These are phyloP conservation scores for Kodamaea sagamina DNA, from an alignment of 805 yeast species.

Conservation along the genomic window DNA sequence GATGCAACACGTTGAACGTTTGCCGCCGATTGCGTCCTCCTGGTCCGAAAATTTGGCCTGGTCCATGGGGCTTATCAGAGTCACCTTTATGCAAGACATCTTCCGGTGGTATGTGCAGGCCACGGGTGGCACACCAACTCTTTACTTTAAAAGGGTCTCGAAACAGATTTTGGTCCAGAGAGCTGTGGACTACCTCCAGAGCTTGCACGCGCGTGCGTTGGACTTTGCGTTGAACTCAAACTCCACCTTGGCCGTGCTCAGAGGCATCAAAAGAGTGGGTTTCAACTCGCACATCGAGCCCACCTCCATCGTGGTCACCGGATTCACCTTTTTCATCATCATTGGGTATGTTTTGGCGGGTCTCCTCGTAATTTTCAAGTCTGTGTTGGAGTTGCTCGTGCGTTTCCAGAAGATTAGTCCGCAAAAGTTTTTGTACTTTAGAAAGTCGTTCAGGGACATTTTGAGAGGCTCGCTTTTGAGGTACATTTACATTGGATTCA, in stretches of 20 bases:
- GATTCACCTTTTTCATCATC: constrained; percentile 80
- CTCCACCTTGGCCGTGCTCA: constrained; percentile 57
- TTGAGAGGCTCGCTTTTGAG: constrained; percentile 79
- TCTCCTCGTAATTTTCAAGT: constrained; percentile 56
- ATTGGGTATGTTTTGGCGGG: constrained; percentile 73
- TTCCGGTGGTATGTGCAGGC: constrained; percentile 84
- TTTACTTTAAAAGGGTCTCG: constrained; percentile 61
- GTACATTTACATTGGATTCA: constrained; percentile 80
- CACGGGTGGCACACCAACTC: constrained; percentile 84
- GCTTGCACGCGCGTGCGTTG: constrained; percentile 32
- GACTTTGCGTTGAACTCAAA: constrained; percentile 52
- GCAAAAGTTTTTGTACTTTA: constrained; percentile 48
- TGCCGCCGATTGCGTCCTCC: constrained; percentile 89
- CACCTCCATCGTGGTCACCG: constrained; percentile 81
- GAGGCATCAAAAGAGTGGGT: constrained; percentile 88
- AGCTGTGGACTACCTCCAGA: constrained; percentile 41
- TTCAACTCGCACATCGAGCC: constrained; percentile 75
- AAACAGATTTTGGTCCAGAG: constrained; percentile 76
- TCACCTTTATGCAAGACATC: constrained; percentile 78
- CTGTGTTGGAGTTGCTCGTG: constrained; percentile 48
- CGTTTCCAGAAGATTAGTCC: constrained; percentile 53
- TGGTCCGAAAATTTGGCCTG: constrained; percentile 93
- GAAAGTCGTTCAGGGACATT: constrained; percentile 56
- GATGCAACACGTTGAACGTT: constrained; percentile 81
- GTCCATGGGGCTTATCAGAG: constrained; percentile 89